These are phyloP conservation scores for Botrytis cinerea DNA, from an alignment of 2,329 filamentous ascomycete genomes.

Conservation along the genomic window DNA sequence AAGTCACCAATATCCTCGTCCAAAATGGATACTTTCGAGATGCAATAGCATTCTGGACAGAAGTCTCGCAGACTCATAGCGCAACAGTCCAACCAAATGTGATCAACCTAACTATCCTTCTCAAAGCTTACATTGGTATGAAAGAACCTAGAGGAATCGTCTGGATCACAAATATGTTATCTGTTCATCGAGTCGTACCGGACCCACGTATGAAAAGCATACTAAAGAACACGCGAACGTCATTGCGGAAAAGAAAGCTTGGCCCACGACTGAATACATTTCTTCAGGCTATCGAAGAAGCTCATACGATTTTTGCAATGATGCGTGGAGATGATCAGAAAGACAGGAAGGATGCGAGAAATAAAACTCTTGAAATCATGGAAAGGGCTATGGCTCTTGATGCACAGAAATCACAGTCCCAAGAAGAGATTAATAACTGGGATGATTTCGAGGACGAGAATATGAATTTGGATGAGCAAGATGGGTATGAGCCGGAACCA, in stretches of 20 bases:
- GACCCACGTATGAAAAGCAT: slow-evolving; percentile 31
- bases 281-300: slow-evolving; percentile 27
- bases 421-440: slow-evolving; percentile 3
- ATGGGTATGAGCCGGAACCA: background rate
- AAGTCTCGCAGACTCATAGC: slow-evolving; percentile 30
- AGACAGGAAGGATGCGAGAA: slow-evolving; percentile 27
- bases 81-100: slow-evolving; percentile 29
- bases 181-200: slow-evolving; percentile 33
- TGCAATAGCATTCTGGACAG: slow-evolving; percentile 39
- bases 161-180: slow-evolving; percentile 35
- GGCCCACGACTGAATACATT: slow-evolving; percentile 7
- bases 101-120: slow-evolving; percentile 36
- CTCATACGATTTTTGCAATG: slow-evolving; percentile 23
- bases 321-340: slow-evolving; percentile 24
- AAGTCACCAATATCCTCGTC: slow-evolving; percentile 36
- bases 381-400: slow-evolving; percentile 34
- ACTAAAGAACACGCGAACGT: slow-evolving; percentile 27
- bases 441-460: background rate
- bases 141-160: slow-evolving; percentile 34
- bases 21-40: slow-evolving; percentile 26
- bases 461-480: background rate
- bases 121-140: slow-evolving; percentile 36
- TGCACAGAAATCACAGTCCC: slow-evolving; percentile 11
- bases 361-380: slow-evolving; percentile 35
- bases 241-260: background rate